phyloP scores from a whole-genome alignment of 2,329 filamentous ascomycete species.

The Penicillium brasilianum region DNA sequence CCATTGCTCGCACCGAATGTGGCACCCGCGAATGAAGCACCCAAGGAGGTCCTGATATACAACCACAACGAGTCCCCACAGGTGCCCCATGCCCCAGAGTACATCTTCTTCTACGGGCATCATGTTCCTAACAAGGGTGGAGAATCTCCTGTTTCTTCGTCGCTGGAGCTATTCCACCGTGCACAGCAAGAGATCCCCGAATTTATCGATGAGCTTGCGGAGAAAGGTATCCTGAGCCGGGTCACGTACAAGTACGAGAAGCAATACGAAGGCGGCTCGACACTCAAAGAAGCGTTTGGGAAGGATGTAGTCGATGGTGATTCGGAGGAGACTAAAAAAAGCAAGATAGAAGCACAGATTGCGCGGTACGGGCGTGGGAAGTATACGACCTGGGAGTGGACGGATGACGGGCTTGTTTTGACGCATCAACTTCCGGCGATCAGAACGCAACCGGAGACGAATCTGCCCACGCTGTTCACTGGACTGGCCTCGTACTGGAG shows the following conservation, averaged over 20 bases:
- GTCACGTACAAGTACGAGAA: constrained; percentile 51
- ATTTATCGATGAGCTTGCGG: constrained; percentile 50
- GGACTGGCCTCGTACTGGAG: constrained; percentile 54
- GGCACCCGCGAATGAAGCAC: constrained; percentile 56
- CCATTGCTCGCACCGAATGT: constrained; percentile 53
- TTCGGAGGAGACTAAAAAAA: constrained; percentile 46
- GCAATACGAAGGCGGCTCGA: constrained; percentile 55
- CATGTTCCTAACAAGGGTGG: constrained; percentile 42
- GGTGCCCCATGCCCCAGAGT: constrained; percentile 58
- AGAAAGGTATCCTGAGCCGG: constrained; percentile 52
- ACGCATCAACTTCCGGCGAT: constrained; percentile 55
- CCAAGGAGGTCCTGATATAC: constrained; percentile 56
- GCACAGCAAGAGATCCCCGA: constrained; percentile 54
- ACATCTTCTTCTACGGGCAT: constrained; percentile 57
- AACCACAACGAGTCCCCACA: constrained; percentile 59
- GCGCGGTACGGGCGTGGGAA: constrained; percentile 52
- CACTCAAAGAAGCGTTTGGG: constrained; percentile 54
- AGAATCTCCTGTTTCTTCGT: constrained; percentile 56
- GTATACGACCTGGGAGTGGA: constrained; percentile 57
- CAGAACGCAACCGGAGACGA: constrained; percentile 54
- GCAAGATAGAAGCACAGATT: constrained; percentile 58
- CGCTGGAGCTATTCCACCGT: constrained; percentile 53
- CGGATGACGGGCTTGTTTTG: constrained; percentile 49
- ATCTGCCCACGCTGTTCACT: constrained; percentile 54
- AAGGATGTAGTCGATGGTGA: constrained; percentile 54